Conservation (phyloP, 73 alveolate species). For the Diophrys appendiculata region DNA sequence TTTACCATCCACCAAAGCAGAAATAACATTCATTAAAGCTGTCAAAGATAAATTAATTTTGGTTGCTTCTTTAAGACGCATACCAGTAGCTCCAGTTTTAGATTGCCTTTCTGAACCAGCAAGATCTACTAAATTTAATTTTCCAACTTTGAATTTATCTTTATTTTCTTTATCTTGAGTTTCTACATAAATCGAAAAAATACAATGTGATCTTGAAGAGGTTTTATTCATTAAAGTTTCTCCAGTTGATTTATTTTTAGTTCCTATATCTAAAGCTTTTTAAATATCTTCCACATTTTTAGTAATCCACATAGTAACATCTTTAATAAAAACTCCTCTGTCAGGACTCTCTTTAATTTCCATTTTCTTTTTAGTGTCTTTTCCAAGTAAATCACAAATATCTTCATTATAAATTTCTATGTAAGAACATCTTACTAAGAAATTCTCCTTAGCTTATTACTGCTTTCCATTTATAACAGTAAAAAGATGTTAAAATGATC, state of each 20-base stretch:
- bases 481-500: slow-evolving; percentile 90
- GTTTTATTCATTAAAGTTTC: slow-evolving; percentile 96
- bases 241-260: slow-evolving; percentile 82
- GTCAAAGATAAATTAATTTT: slow-evolving; percentile 87
- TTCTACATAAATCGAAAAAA: slow-evolving; percentile 91
- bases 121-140: slow-evolving; percentile 78
- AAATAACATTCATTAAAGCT: slow-evolving; percentile 94
- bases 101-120: slow-evolving; percentile 91
- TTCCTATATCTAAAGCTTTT: slow-evolving; percentile 58
- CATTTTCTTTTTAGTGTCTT: slow-evolving; percentile 65
- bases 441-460: slow-evolving; percentile 64
- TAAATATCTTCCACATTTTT: slow-evolving; percentile 21
- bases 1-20: slow-evolving; percentile 90
- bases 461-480: slow-evolving; percentile 54
- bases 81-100: slow-evolving; percentile 71
- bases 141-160: slow-evolving; percentile 65
- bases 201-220: slow-evolving; percentile 93
- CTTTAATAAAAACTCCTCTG: slow-evolving; percentile 92
- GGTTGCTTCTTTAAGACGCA: slow-evolving; percentile 79
- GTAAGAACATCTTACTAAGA: slow-evolving; percentile 45
- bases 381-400: slow-evolving; percentile 87
- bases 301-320: slow-evolving; percentile 68
- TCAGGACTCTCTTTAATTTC: slow-evolving; percentile 92
- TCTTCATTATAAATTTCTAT: slow-evolving; percentile 96
- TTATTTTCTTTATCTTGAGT: slow-evolving; percentile 67